Base-by-base conservation (phyloP, 2,329 filamentous ascomycete genomes). In the Epichloe glyceriae region DNA sequence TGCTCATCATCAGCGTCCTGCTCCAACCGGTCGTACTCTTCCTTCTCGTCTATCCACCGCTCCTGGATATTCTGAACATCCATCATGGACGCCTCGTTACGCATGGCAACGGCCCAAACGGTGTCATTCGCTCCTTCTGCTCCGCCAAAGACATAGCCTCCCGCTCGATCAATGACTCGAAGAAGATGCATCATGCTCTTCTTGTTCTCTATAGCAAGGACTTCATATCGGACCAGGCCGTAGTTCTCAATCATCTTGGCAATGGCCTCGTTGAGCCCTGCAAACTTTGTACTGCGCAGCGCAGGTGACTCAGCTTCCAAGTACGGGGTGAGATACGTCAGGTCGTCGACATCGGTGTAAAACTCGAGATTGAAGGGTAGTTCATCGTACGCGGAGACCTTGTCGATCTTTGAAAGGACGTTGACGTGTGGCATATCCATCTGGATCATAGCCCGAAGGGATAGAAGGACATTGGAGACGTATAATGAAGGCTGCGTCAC, bases 401-500 rank as follows among this genome's bases (percentile, higher is more conserved):
- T 96, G 69, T 98, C 93, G 69, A 98, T 95, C 70, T 98, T 98
- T 52, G 90, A 96, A 26, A 98, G 78, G 55, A 98, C 87, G 62
- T 98, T 98, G 58, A 98, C 75, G 63, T 96, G 88, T 1, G 93
- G 89, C 54, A 97, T 85, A 63, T 97, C 93, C 79, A 98, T 91
- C 70, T 97, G 93, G 49, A 98, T 82, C 91, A 98, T 98, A 60
- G 88, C 90, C 57, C 93, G 85, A 56, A 98, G 80, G 50, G 89
- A 91, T 22, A 98, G 82, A 51, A 98, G 83, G 52, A 98, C 77
- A 60, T 94, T 93, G 58, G 91, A 95, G 53, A 98, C 85, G 68
- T 96, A 98, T 54, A 97, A 79, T 3, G 90, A 96, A 0, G 93
- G 93, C 53, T 94, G 82, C 0, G 90, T 95, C 30, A 97, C 77